Evolutionary conservation across 148 eudicot species (phyloP).

Genomic region (Agrostemma githago): DNA sequence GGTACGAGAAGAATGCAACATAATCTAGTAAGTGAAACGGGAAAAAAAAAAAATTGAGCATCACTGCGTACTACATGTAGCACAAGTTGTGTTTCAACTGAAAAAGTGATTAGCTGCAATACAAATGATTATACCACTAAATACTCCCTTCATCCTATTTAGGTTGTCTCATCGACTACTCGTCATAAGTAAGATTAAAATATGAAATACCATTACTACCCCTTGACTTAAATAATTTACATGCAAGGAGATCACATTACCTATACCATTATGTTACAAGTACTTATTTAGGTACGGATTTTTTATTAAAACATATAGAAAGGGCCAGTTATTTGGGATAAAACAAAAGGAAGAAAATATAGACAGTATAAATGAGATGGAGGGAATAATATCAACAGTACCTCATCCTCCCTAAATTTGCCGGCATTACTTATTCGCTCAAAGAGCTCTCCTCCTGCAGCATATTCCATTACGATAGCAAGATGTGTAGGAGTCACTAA

Average conservation of each 20-base stretch:
- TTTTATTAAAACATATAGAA: neutral
- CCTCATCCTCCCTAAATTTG: conserved; percentile 92
- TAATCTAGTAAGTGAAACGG: neutral
- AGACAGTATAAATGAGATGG: no score
- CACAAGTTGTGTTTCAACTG: neutral
- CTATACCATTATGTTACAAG: neutral
- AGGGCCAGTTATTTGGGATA: neutral
- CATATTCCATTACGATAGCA: conserved; percentile 94
- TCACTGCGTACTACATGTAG: neutral
- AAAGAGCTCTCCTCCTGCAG: conserved; percentile 92
- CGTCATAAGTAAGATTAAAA: neutral
- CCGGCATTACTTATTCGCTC: conserved; percentile 85
- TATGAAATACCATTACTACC: neutral
- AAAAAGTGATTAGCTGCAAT: neutral
- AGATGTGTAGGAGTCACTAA: conserved; percentile 83
- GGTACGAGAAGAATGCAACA: neutral
- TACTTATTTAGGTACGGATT: neutral
- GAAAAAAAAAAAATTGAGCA: neutral
- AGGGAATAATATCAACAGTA: conserved; percentile 12
- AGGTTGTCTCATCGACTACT: neutral
- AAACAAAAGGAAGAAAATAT: neutral
- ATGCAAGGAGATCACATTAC: neutral
- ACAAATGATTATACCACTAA: neutral
- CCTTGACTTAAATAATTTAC: neutral
- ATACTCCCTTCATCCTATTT: neutral